Evolutionary conservation across 129 eudicot genomes (phyloP).

Genomic region (Helichrysum umbraculigerum): DNA sequence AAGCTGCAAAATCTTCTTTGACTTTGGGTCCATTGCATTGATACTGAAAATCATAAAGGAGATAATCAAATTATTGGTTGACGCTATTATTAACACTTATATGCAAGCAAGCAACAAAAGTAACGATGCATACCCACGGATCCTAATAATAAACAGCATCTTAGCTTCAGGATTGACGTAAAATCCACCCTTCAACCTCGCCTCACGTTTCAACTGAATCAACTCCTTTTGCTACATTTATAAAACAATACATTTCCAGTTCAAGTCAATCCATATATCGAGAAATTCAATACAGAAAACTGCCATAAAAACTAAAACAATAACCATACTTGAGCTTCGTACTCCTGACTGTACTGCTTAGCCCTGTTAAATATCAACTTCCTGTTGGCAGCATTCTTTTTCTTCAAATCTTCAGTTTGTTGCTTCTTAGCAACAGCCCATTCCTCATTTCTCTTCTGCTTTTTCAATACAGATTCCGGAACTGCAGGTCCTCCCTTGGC

Average conservation of each 20-base stretch:
- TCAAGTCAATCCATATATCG: not conserved
- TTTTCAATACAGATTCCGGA: constrained; percentile 76
- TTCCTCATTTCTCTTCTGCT: constrained; percentile 80
- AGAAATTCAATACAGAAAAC: not conserved
- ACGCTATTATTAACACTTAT: no score
- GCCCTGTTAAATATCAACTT: constrained; percentile 68
- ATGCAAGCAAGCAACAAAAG: not conserved
- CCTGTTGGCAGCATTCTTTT: constrained; percentile 61
- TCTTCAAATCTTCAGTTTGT: constrained; percentile 49
- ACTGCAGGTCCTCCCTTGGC: constrained; percentile 46
- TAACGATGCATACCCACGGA: constrained; percentile 55
- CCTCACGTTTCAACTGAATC: constrained; percentile 78
- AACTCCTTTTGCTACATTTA: constrained; percentile 55
- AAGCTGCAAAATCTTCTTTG: constrained; percentile 80
- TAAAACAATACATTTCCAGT: not conserved
- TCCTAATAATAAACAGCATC: constrained; percentile 70
- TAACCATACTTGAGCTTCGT: constrained; percentile 53
- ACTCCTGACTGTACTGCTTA: constrained; percentile 56
- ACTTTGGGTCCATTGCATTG: constrained; percentile 80
- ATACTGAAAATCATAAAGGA: constrained; percentile 45
- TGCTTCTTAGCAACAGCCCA: constrained; percentile 73
- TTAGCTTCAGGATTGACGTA: constrained; percentile 88
- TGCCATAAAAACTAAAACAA: not conserved
- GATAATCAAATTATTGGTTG: not conserved
- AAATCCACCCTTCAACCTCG: constrained; percentile 88